Evolutionary conservation across 805 yeast genomes (phyloP), one percentile per base, ranked within the genome.

Genomic region (Myxozyma udenii): DNA sequence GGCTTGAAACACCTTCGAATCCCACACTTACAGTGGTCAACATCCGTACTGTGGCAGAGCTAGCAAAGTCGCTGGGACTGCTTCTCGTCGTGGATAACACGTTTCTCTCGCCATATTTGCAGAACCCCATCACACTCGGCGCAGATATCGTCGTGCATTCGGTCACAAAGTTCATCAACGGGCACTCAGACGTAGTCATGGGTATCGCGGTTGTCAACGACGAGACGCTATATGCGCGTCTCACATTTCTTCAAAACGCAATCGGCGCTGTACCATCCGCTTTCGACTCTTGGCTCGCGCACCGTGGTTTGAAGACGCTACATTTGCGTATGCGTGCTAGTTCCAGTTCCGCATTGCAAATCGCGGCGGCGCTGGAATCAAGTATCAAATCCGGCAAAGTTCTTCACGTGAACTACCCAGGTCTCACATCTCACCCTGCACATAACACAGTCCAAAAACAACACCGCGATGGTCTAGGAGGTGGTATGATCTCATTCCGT

Each of bases 231-330:
- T 80, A 80, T 71, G 81, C 81, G 62, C 74, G 75, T 64, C 76
- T 83, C 70, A 76, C 85, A 55, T 87, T 85, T 74, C 76, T 87
- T 69, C 95, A 87, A 71, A 87, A 87, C 64, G 95, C 95, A 59
- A 75, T 85, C 63, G 96, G 95, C 57, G 88, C 95, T 24, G 79
- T 87, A 58, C 95, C 95, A 59, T 85, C 95, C 19, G 87, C 95
- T 48, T 88, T 87, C 68, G 95, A 88, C 72, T 78, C 88, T 38
- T 87, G 95, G 95, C 81, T 87, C 69, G 90, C 95, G 50, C 95
- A 87, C 76, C 79, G 96, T 69, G 95, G 95, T 66, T 76, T 87
- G 66, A 87, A 85, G 77, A 87, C 95, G 38, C 75, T 87, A 66
- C 93, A 86, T 66, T 75, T 87, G 71, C 79, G 96, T 69, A 84